Evolutionary conservation across 139 green algal genomes (phyloP).

Genomic region (Closterium sp.): DNA sequence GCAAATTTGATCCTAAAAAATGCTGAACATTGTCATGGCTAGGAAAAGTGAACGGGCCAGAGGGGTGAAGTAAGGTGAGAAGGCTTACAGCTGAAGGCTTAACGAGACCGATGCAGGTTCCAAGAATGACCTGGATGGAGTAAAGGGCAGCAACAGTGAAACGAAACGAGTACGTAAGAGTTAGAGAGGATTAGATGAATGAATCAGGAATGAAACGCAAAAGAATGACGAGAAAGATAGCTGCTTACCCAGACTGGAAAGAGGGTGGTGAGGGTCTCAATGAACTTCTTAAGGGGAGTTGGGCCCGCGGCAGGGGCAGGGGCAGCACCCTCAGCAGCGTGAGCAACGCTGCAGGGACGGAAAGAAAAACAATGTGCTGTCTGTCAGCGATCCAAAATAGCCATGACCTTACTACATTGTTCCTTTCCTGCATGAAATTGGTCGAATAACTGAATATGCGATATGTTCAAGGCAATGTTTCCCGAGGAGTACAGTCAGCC

Average conservation of each 20-base stretch:
- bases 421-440: neutral
- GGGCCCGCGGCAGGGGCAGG: neutral
- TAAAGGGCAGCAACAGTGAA: neutral
- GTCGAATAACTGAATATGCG: neutral
- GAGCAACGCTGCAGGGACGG: neutral
- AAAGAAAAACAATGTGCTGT: neutral
- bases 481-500: neutral
- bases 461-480: neutral
- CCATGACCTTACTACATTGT: neutral
- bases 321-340: neutral
- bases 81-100: conserved; percentile 42
- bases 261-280: neutral
- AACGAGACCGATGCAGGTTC: conserved; percentile 57
- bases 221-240: neutral
- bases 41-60: neutral
- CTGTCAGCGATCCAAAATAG: neutral
- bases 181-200: no score
- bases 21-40: neutral
- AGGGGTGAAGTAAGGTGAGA: neutral
- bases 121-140: conserved; percentile 52
- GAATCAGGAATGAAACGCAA: no score
- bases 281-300: neutral
- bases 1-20: neutral
- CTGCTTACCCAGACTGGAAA: neutral
- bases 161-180: neutral